phyloP scores from a whole-genome alignment of 345 rosid species.

The Brassica carinata region DNA sequence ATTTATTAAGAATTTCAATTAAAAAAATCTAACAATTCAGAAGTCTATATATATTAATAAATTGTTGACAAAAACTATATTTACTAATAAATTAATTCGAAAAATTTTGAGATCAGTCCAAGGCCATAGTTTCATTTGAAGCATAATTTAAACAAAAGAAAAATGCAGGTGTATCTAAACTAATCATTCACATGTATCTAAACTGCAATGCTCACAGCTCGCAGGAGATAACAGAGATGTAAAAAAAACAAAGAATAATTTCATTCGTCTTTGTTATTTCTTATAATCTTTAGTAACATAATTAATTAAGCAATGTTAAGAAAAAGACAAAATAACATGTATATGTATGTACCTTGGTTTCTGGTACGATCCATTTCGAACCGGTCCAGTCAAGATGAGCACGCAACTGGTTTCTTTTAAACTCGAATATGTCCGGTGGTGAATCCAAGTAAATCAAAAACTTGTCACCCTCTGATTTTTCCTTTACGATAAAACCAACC shows the following conservation, averaged over 20 bases:
- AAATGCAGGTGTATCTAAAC: too few species aligned
- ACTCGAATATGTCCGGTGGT: slow-evolving; percentile 53
- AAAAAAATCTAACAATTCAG: background rate
- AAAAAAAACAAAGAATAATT: too few species aligned
- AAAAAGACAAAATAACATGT: background rate
- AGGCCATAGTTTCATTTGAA: background rate
- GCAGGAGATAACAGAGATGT: too few species aligned
- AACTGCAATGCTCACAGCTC: too few species aligned
- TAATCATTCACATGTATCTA: too few species aligned
- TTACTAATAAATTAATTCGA: background rate
- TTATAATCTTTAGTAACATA: background rate
- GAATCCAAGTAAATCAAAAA: slow-evolving; percentile 54
- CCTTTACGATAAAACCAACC: slow-evolving; percentile 54
- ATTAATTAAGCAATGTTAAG: background rate
- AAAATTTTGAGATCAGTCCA: background rate
- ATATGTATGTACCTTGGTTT: slow-evolving; percentile 38
- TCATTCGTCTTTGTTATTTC: too few species aligned
- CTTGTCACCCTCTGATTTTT: slow-evolving; percentile 29
- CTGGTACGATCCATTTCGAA: slow-evolving; percentile 53
- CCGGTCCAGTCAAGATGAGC: slow-evolving; percentile 51
- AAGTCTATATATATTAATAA: background rate
- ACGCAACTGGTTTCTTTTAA: slow-evolving; percentile 50
- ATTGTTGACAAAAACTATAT: too few species aligned
- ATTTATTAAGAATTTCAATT: background rate
- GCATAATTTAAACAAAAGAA: background rate